Evolutionary conservation across 768 basidiomycete species (phyloP), one percentile per base, ranked within the genome.

Genomic region (Calvatia gigantea): DNA sequence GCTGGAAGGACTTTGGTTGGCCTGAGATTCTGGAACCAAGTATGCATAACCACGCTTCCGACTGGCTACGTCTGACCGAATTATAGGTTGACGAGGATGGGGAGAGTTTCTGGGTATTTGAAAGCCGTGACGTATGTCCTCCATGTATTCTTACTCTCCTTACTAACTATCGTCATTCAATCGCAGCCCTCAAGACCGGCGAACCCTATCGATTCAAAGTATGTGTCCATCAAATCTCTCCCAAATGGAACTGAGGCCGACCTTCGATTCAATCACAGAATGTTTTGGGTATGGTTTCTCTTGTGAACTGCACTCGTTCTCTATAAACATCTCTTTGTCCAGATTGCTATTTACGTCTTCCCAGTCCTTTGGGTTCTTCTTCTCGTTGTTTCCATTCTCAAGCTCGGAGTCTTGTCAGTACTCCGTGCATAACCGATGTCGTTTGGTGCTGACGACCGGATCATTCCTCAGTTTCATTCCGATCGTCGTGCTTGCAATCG

Each of bases 21-120:
- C 19, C 75, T 99, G 58, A 79, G 97, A 52, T 99, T 95, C 66
- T 98, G 96, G 96, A 99, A 98, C 68, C 95, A 98, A 72, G 87
- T 86, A 50, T 21, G 68, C 61, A 3, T 2, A 21, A 4, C 11
- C 27, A 19, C 15, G 3, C 17, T 43, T 27, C n/a, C 32, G 28
- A 49, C 50, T 23, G 38, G 31, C 46, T 38, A 47, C 46, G 33
- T 29, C n/a, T 12, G 9, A 5, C 21, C 41, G 50, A 59, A 58
- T 35, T 41, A 33, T 57, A 89, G 86, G 94, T 98, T 12, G 94
- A 98, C 64, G 94, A 98, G 51, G 94, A 98, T 61, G 97, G 97
- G 2, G 91, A 96, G 69, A 82, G 80, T 69, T 95, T 87, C 62
- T 99, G 97, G 97, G 95, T 99, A 9, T 99, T 99, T 61, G 97